phyloP scores from a whole-genome alignment of 1,284 basidiomycete species.

The Irpex sp. region DNA sequence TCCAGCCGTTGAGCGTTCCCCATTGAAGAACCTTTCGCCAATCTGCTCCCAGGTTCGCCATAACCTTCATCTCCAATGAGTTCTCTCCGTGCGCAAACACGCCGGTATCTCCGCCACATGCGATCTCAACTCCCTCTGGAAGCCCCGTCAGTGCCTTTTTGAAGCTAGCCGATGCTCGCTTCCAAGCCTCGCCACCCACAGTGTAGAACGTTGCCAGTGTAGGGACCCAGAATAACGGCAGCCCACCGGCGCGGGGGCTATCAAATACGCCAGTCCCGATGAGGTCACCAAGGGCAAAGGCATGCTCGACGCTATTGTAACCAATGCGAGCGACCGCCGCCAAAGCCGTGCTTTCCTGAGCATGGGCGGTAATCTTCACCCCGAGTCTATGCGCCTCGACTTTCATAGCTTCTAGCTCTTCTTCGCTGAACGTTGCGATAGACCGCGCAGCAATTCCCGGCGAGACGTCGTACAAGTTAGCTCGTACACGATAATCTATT shows the following conservation, averaged over 20 bases:
- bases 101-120: conserved; percentile 63
- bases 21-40: conserved; percentile 53
- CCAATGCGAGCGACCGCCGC: conserved; percentile 29
- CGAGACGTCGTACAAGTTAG: conserved; percentile 40
- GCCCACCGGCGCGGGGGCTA: neutral
- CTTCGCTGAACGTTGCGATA: conserved; percentile 40
- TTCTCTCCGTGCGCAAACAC: conserved; percentile 62
- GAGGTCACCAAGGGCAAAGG: conserved; percentile 23
- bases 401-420: conserved; percentile 51
- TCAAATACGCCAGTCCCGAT: neutral
- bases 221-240: conserved; percentile 48
- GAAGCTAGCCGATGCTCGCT: conserved; percentile 38
- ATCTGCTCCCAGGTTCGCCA: conserved; percentile 53
- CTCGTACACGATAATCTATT: conserved; percentile 50
- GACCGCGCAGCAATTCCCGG: conserved; percentile 28
- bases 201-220: conserved; percentile 54
- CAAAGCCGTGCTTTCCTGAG: conserved; percentile 38
- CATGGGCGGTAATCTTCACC: conserved; percentile 61
- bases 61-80: conserved; percentile 56
- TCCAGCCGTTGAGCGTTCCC: conserved; percentile 60
- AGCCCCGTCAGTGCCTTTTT: conserved; percentile 34
- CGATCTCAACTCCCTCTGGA: conserved; percentile 42
- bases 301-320: conserved; percentile 51
- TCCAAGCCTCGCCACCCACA: conserved; percentile 33
- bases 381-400: conserved; percentile 47